Base-by-base conservation (phyloP, 2,329 filamentous ascomycete species). In the Talaromyces verruculosus region DNA sequence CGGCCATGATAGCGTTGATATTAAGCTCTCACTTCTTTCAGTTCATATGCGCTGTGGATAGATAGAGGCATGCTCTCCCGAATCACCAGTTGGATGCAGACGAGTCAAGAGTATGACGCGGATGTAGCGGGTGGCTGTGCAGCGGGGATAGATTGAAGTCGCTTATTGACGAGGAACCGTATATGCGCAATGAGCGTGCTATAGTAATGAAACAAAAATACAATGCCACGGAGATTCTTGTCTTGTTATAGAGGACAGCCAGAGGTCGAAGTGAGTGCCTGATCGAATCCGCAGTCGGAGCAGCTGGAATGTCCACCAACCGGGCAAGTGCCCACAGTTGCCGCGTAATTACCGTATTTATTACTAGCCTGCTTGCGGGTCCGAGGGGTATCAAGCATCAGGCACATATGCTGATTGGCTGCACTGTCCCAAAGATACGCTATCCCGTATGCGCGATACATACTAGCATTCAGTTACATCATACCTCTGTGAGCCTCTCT, bases 1-100 rank as follows among this genome's bases (percentile, higher is more conserved):
- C 91, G 76, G 90, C 89, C 92, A 96, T 96, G 71, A 71, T 79
- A 68, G 35, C 59, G 64, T 61, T 47, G 35, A 41, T 30, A 53
- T 49, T 33, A 53, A 65, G 67, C 55, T 25, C 53, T 61, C 45
- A 47, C n/a, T 55, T 61, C 39, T 41, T 33, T 57, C 61, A 58
- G 55, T 25, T 66, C 53, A 66, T 66, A 63, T 49, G 61, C 61
- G 65, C 65, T 19, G 62, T 43, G 62, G 22, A 58, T 58, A 41
- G 57, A 45, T 39, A 64, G 28, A 64, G 51, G 39, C 62, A 64
- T 64, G 30, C 51, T 64, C 62, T 39, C 28, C 51, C 22, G 39
- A 28, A 41, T 37, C 61, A 43, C 8, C 11, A 30, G 19, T 33
- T 30, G 15, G 22, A 53, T 39, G 43, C n/a, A 61, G 58, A 37